Base-by-base conservation (phyloP, 2,329 filamentous ascomycete species). In the Aspergillus brunneoviolaceus region DNA sequence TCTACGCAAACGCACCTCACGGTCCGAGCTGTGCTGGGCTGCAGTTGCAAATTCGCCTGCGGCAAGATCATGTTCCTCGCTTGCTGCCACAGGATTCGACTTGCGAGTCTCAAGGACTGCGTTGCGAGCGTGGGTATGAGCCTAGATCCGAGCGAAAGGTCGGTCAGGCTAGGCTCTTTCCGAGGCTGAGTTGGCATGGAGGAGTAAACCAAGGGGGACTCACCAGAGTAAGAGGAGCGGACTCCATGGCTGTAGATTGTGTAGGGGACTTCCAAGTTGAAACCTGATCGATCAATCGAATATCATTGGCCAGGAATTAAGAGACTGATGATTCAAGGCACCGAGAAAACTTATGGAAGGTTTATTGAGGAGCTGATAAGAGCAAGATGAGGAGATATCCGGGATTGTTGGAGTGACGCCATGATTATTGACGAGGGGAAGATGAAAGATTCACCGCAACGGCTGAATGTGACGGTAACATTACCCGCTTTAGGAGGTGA, bases 41-140 rank as follows among this genome's bases (percentile, higher is more conserved):
- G 92, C 93, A 62, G 89, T 88, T 62, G 91, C 88, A 74, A 96
- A 98, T 74, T 96, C 91, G 64, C 88, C 89, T 2, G 95, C 94
- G 42, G 95, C 95, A 59, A 90, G 82, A 56, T 93, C 88, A 77
- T 98, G 94, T 75, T 96, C 91, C 70, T 89, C 90, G 71, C 92
- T 90, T 63, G 94, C 94, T 51, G 91, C 87, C 6, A 89, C 89
- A 58, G 91, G 91, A 72, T 95, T 82, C 25, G 83, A 80, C 65
- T 84, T 84, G 64, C 83, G 82, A 35, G 85, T 87, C 58, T 93
- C 91, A 25, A 88, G 83, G 25, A 91, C 88, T 49, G 94, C 93
- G 70, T 91, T 93, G 69, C 88, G 87, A 54, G 92, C 93, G 78
- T 97, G 92, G 67, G 94, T 89, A 77, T 96, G 91, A 63, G 93